Evolutionary conservation across 2,329 filamentous ascomycete species (phyloP).

Genomic region (Cladorrhinum sp.): DNA sequence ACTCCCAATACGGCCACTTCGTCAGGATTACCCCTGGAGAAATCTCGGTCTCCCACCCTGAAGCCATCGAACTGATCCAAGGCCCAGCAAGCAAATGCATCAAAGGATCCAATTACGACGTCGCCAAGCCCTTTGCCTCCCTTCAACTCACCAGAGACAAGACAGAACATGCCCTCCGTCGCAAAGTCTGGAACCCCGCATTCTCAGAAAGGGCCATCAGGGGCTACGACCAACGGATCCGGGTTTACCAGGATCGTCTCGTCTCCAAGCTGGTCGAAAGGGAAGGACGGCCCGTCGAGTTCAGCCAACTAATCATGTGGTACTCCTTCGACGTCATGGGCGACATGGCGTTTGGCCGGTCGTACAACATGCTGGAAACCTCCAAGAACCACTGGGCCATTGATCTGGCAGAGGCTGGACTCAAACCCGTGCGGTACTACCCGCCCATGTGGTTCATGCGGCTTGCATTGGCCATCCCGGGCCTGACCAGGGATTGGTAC

Average conservation of each 20-base stretch:
- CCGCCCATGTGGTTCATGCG: neutral
- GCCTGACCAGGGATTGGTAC: neutral
- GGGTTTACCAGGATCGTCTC: slow-evolving; percentile 1
- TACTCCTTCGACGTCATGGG: slow-evolving; percentile 13
- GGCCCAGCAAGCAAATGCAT: slow-evolving; percentile 2
- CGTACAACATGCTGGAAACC: slow-evolving; percentile 4
- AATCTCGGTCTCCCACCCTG: slow-evolving; percentile 6
- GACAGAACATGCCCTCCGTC: slow-evolving; percentile 6
- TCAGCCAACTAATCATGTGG: neutral
- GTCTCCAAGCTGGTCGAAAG: neutral
- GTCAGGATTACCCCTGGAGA: slow-evolving; percentile 1
- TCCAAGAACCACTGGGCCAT: slow-evolving; percentile 6
- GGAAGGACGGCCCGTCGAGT: slow-evolving; percentile 5
- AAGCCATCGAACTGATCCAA: slow-evolving; percentile 3
- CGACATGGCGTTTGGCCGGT: slow-evolving; percentile 7
- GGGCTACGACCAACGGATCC: slow-evolving; percentile 4
- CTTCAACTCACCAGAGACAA: neutral
- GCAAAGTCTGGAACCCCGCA: slow-evolving; percentile 2
- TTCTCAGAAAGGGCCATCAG: neutral
- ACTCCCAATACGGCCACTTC: neutral
- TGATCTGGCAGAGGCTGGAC: slow-evolving; percentile 1
- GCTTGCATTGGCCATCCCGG: neutral
- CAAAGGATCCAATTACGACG: slow-evolving; percentile 11
- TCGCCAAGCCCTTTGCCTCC: neutral
- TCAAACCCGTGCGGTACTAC: neutral